Conservation (phyloP, 495 filamentous ascomycete species). For the Aspergillus taichungensis region DNA sequence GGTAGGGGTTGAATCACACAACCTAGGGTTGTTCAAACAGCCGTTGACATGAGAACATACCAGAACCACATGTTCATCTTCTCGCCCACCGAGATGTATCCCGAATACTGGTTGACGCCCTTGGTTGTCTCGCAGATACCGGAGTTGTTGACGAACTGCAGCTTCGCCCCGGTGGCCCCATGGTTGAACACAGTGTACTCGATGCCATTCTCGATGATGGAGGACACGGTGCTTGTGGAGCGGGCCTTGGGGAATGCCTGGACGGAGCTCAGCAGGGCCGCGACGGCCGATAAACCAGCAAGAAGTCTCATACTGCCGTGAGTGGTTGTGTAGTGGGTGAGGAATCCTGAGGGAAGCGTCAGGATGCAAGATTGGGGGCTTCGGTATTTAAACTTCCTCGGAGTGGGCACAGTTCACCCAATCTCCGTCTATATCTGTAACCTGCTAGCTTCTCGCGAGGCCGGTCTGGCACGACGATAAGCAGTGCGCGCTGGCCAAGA, state of each 20-base stretch:
- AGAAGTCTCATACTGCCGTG: too few relatives aligned
- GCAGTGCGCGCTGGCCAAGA: too few relatives aligned
- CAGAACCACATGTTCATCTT: conserved; percentile 52
- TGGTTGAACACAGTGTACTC: conserved; percentile 45
- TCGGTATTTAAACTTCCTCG: too few relatives aligned
- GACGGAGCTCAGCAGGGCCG: neutral
- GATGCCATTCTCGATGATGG: conserved; percentile 33
- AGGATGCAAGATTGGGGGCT: too few relatives aligned
- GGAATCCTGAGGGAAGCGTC: too few relatives aligned
- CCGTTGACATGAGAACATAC: conserved; percentile 9
- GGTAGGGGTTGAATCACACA: too few relatives aligned
- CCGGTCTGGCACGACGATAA: too few relatives aligned
- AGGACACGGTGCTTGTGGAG: conserved; percentile 13
- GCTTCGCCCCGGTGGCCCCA: conserved; percentile 37
- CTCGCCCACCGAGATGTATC: conserved; percentile 43
- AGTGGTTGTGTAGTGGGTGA: too few relatives aligned
- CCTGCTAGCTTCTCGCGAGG: too few relatives aligned
- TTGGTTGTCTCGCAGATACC: conserved; percentile 48
- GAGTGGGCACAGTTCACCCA: too few relatives aligned
- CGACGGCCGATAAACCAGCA: neutral
- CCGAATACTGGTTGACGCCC: conserved; percentile 47
- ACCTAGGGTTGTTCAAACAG: too few relatives aligned
- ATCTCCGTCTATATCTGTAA: too few relatives aligned
- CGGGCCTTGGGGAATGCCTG: neutral
- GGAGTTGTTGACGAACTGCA: conserved; percentile 49